These are phyloP conservation scores for Malassezia furfur DNA, from an alignment of 1,284 basidiomycete genomes.

Conservation along the genomic window DNA sequence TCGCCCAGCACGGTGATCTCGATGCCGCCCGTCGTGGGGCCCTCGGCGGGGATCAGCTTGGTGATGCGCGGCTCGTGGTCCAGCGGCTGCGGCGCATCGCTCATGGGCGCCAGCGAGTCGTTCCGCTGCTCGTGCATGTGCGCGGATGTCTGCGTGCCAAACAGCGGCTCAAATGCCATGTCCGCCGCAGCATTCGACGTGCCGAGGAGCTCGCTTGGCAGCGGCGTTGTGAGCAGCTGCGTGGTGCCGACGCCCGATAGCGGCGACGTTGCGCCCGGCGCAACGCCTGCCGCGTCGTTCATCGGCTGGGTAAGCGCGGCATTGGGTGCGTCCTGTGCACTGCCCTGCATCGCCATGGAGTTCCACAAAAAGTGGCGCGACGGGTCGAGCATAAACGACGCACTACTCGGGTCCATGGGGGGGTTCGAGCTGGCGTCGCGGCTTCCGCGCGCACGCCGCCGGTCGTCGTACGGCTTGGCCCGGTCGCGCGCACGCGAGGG, in stretches of 20 bases:
- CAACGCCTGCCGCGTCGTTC: background rate
- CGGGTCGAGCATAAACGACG: slow-evolving; percentile 8
- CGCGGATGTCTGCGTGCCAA: background rate
- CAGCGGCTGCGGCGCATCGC: background rate
- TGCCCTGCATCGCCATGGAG: background rate
- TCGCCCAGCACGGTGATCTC: slow-evolving; percentile 83
- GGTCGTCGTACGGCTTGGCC: slow-evolving; percentile 34
- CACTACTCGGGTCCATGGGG: background rate
- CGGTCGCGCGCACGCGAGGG: slow-evolving; percentile 18
- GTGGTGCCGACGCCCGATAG: background rate
- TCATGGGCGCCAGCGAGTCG: background rate
- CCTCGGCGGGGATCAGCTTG: slow-evolving; percentile 64
- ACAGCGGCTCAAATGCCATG: background rate
- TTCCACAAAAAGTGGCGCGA: slow-evolving; percentile 1
- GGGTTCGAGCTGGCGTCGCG: background rate
- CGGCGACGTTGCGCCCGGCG: background rate
- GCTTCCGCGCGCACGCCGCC: slow-evolving; percentile 15
- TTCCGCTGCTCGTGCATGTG: background rate
- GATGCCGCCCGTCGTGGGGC: slow-evolving; percentile 72
- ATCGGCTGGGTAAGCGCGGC: background rate
- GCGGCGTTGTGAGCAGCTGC: background rate
- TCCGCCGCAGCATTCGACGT: background rate
- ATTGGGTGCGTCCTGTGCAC: background rate
- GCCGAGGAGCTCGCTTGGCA: background rate
- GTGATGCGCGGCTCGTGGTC: slow-evolving; percentile 29